phyloP scores from a whole-genome alignment of 345 rosid genomes.

The Lenwebbia sp. region DNA sequence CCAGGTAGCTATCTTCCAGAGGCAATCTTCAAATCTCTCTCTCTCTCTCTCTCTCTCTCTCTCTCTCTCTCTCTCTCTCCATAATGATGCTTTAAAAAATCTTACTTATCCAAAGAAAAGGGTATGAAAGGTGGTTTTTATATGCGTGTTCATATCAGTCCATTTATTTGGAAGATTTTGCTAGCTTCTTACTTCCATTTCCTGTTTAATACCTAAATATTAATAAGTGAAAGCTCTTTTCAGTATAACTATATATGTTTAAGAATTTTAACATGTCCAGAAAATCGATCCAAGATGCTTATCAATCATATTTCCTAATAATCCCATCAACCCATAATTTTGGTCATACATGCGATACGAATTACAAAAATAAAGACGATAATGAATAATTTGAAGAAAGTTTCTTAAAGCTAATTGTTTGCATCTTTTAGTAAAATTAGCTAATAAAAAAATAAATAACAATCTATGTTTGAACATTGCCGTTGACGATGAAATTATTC shows the following conservation, averaged over 20 bases:
- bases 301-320: not conserved
- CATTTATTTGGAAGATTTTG: not conserved
- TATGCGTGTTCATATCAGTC: not conserved
- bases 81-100: not conserved
- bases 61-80: not conserved
- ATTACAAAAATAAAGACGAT: not conserved
- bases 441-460: not conserved
- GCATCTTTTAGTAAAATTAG: not conserved
- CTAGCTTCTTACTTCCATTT: not conserved
- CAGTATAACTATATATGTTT: not conserved
- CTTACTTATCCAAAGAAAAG: not conserved
- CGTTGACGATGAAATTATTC: not conserved
- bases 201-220: not conserved
- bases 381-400: not conserved
- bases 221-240: not conserved
- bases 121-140: not conserved
- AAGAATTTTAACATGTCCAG: not conserved
- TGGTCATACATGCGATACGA: not conserved
- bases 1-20: not conserved
- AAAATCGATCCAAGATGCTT: not conserved
- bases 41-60: not conserved
- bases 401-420: not conserved
- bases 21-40: not conserved
- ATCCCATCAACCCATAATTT: not conserved
- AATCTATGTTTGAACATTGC: rapidly evolving